Base-by-base conservation (phyloP, 2,329 filamentous ascomycete genomes). In the Bipolaris bicolor region DNA sequence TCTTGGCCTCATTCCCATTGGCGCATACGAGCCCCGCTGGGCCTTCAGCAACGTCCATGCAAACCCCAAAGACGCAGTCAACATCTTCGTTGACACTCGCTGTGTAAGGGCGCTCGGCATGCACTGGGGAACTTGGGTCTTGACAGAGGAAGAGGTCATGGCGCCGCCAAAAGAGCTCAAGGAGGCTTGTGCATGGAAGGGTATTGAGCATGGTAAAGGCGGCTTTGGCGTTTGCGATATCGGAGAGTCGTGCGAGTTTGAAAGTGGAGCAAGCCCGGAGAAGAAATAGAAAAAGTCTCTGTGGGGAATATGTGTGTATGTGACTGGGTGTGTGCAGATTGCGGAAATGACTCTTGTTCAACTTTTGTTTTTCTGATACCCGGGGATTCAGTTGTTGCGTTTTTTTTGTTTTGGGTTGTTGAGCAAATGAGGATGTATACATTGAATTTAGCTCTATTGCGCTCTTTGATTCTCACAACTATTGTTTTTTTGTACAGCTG, bases 1-100 rank as follows among this genome's bases (percentile, higher is more conserved):
- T 74, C 84, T 98, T 6, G 94, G 94, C 0, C 79, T 97, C 53
- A 95, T 98, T 63, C 94, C 94, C 37, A 97, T 98, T 65, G 94
- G 94, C 51, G 94, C 93, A 1, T 97, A 97, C 76, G 82, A 86
- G 57, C 90, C 90, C 0, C 83, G 90, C 22, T 83, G 76, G 67
- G 76, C 95, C 61, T 93, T 95, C 81, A 92, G 88, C 45, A 80
- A 87, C 18, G 88, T 96, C 83, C 94, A 98, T 74, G 89, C 90
- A 7, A 90, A 96, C 73, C 94, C 94, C 0, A 88, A 87, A 64
- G 94, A 98, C 73, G 86, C 89, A 0, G 92, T 97, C 36, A 91
- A 95, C 68, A 97, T 98, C 66, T 97, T 97, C 76, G 76, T 82
- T 6, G 93, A 97, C 67, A 96, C 91, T 0, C 84, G 84, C 65